These are phyloP conservation scores for Gossypium herbaceum DNA, from an alignment of 345 rosid species.

Conservation along the genomic window DNA sequence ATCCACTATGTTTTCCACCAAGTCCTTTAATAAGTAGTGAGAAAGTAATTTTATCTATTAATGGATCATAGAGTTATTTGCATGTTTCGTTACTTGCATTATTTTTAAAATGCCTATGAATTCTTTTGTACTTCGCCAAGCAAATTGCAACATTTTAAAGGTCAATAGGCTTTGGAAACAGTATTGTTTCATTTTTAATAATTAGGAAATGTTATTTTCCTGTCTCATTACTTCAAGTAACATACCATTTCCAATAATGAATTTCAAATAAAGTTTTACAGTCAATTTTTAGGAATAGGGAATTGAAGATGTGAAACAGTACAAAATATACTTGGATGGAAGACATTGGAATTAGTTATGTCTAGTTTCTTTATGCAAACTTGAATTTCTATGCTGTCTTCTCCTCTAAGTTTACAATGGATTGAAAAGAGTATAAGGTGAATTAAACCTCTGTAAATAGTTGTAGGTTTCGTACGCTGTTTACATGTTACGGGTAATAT, in stretches of 20 bases:
- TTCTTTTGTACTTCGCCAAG: neutral
- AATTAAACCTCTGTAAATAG: too few species aligned
- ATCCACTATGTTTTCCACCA: neutral
- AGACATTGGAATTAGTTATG: neutral
- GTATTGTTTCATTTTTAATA: neutral
- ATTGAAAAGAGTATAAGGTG: too few species aligned
- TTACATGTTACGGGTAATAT: too few species aligned
- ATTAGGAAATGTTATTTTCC: neutral
- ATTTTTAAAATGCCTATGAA: neutral
- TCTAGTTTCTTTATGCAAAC: neutral
- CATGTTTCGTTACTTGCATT: neutral
- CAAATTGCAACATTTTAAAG: neutral
- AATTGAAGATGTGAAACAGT: slow-evolving; percentile 2
- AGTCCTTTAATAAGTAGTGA: neutral
- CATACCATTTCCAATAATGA: neutral
- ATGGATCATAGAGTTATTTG: neutral
- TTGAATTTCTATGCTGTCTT: neutral
- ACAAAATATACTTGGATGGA: neutral
- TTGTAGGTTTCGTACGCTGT: too few species aligned
- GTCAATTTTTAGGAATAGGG: neutral
- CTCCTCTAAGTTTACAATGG: neutral
- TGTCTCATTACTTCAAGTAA: neutral
- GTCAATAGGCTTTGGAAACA: neutral
- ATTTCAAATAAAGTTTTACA: neutral
- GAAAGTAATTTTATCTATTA: neutral